These are phyloP conservation scores for Cryphonectria nitschkei DNA, from an alignment of 2,329 filamentous ascomycete genomes.

Conservation along the genomic window DNA sequence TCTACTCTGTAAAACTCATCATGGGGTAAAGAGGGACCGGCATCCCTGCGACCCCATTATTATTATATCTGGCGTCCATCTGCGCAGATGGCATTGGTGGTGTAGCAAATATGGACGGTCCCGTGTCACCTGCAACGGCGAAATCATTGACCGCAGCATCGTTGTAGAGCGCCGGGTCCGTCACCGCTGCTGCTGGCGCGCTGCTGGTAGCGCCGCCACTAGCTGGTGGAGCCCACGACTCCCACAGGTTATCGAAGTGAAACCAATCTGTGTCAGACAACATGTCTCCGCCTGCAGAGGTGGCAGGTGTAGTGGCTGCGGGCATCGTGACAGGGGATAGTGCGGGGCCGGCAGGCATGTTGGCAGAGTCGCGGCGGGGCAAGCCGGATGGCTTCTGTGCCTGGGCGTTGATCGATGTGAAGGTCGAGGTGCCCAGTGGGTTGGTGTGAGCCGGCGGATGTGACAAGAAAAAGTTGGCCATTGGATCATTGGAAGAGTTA, in stretches of 20 bases:
- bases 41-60: not conserved
- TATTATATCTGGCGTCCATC: not conserved
- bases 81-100: conserved; percentile 15
- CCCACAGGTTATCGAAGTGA: conserved; percentile 29
- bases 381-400: not conserved
- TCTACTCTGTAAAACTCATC: conserved; percentile 23
- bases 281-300: conserved; percentile 22
- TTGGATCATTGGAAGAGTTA: conserved; percentile 23
- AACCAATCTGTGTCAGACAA: conserved; percentile 26
- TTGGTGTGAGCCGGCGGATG: conserved; percentile 16
- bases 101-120: conserved; percentile 13
- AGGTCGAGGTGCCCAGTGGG: conserved; percentile 5
- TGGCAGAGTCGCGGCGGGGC: conserved; percentile 12
- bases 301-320: conserved; percentile 21
- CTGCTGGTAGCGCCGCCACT: not conserved
- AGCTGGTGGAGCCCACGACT: conserved; percentile 21
- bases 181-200: conserved; percentile 4
- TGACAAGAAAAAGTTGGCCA: conserved; percentile 28
- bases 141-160: conserved; percentile 22
- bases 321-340: conserved; percentile 19
- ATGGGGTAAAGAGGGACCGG: conserved; percentile 25
- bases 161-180: conserved; percentile 27
- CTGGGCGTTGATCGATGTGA: conserved; percentile 6
- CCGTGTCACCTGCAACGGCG: not conserved
- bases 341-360: conserved; percentile 7